Percentiles rank a stretch among this genome's conserved stretches.
phyloP scores from a whole-genome alignment of 805 yeast species.

The Candida namnaoensis region DNA sequence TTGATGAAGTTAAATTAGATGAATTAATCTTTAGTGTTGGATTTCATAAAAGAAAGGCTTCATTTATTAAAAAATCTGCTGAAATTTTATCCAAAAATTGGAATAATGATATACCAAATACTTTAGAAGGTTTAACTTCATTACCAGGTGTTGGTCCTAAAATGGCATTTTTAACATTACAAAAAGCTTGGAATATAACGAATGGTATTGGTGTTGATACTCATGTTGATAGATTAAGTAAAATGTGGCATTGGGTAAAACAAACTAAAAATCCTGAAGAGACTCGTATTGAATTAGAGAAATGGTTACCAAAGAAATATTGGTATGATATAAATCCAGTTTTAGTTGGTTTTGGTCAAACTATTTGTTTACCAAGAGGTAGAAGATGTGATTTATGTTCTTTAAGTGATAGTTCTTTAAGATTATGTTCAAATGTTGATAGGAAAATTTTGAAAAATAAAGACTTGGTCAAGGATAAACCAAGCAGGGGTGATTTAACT shows the following conservation, averaged over 20 bases:
- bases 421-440: conserved; percentile 53
- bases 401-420: conserved; percentile 30
- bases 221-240: conserved; percentile 75
- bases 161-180: conserved; percentile 80
- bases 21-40: conserved; percentile 71
- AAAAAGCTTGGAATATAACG: conserved; percentile 71
- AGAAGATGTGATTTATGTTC: conserved; percentile 65
- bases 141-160: conserved; percentile 95
- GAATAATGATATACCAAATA: conserved; percentile 65
- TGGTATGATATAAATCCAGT: conserved; percentile 86
- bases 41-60: conserved; percentile 75
- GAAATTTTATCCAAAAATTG: conserved; percentile 38
- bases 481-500: conserved; percentile 35
- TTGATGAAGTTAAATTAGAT: conserved; percentile 53
- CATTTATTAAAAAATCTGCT: conserved; percentile 55
- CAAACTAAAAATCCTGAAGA: conserved; percentile 59
- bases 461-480: conserved; percentile 8
- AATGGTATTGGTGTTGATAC: conserved; percentile 93
- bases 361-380: conserved; percentile 67
- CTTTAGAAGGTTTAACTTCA: conserved; percentile 51
- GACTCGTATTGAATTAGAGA: conserved; percentile 59
- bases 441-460: conserved; percentile 29
- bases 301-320: conserved; percentile 62
- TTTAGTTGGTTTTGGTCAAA: conserved; percentile 91
- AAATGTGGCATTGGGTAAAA: conserved; percentile 73